Evolutionary conservation across 1,139 yeast genomes (phyloP), one percentile per base, ranked within the genome.

Genomic region (Sugiyamaella sp.): DNA sequence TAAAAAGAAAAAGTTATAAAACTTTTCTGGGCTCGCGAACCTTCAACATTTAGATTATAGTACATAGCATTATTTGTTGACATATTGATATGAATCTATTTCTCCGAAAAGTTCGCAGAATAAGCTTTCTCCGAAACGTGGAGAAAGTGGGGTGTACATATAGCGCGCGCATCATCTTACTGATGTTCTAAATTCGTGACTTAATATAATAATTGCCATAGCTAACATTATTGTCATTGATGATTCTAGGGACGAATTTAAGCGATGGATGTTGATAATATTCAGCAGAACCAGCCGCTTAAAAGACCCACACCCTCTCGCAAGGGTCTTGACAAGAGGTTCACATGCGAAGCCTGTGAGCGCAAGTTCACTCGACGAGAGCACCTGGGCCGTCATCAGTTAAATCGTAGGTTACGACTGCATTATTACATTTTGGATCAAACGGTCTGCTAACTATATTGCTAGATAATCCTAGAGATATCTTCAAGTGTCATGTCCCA

Each of bases 291-390:
- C 25, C 16, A 29, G 35, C 4, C n/a, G 14, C 14, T 14, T 12
- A 29, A 27, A 24, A 33, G 49, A 33, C 9, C 25, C 17, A 25
- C 20, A 16, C 43, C 21, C 8, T 27, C 44, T 37, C 50, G 50
- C 14, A 69, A 66, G 54, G 71, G 72, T 3, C 63, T 69, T 9
- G 68, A 63, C 24, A 69, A 69, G 56, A 56, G 58, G 29, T 71
- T 63, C 57, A 64, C 49, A 10, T 84, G 89, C 64, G 74, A 75
- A n/a, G 24, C 25, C 17, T 46, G 50, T n/a, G 37, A 35, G 27
- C 50, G 50, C 20, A 20, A 14, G 19, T 84, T 84, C 64, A 81
- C 87, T 1, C 72, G 89, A 56, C 62, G 70, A 6, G 79, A 75
- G 59, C 79, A 75, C 57, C 64, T 75, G 8, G 59, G 66, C 2